These are phyloP conservation scores for Boletus coccyginus DNA, from an alignment of 768 basidiomycete genomes.

Conservation along the genomic window DNA sequence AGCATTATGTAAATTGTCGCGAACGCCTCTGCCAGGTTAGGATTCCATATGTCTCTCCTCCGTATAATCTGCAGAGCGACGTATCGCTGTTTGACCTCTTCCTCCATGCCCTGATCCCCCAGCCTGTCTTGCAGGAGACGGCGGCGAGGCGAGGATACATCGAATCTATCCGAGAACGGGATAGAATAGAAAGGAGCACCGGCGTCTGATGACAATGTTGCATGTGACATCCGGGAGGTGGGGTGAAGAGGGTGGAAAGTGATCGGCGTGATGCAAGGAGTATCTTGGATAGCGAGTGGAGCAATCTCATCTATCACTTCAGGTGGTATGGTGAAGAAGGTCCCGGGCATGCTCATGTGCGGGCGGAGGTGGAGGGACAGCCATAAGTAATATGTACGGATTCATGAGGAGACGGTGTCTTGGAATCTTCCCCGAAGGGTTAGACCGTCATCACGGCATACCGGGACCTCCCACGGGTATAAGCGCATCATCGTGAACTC, in stretches of 20 bases:
- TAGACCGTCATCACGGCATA: slow-evolving; percentile 31
- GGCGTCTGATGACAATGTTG: slow-evolving; percentile 22
- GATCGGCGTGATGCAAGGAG: slow-evolving; percentile 34
- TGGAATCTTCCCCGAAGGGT: slow-evolving; percentile 25
- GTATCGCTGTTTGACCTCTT: slow-evolving; percentile 47
- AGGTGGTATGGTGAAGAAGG: slow-evolving; percentile 32
- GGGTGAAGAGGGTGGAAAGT: slow-evolving; percentile 31
- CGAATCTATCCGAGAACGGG: slow-evolving; percentile 49
- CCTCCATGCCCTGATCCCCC: slow-evolving; percentile 33
- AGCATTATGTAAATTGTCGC: slow-evolving; percentile 58
- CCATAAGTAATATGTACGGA: slow-evolving; percentile 23
- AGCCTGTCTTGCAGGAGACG: slow-evolving; percentile 33
- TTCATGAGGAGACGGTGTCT: slow-evolving; percentile 28
- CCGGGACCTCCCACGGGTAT: slow-evolving; percentile 26
- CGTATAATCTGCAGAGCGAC: slow-evolving; percentile 45
- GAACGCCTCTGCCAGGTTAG: slow-evolving; percentile 42
- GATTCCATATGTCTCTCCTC: slow-evolving; percentile 33
- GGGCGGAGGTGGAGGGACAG: slow-evolving; percentile 13
- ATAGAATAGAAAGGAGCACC: slow-evolving; percentile 35
- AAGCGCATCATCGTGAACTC: slow-evolving; percentile 12
- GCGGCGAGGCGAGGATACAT: slow-evolving; percentile 39
- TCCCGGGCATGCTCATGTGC: slow-evolving; percentile 30
- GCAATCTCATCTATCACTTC: slow-evolving; percentile 37
- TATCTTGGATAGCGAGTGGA: slow-evolving; percentile 29
- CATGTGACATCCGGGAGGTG: slow-evolving; percentile 33